Evolutionary conservation across 2,329 filamentous ascomycete genomes (phyloP), one percentile per base, ranked within the genome.

Genomic region (Arachnopeziza araneosa): DNA sequence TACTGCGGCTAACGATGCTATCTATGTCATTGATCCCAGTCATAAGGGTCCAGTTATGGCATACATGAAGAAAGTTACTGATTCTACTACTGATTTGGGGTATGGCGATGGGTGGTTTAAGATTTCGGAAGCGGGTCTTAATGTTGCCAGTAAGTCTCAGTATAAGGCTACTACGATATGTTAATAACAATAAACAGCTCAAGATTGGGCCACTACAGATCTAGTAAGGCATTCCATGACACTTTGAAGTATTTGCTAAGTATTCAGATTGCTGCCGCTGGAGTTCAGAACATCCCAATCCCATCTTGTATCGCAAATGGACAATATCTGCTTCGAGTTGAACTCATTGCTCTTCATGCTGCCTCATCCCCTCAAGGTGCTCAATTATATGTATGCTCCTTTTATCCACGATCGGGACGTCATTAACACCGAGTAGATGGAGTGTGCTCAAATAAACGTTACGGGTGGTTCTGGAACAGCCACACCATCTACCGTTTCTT

Each of bases 311-410:
- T 86, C 56, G 77, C 77, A 48, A 71, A 80, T 6, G 84, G 84
- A 23, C 78, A 84, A 67, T 86, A 86, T 69, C 79, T 86, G 59
- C 76, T 85, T 14, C 79, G 83, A 21, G 80, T 83, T 58, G 83
- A 86, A 75, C 77, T 82, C 57, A 79, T 88, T 56, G 85, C 81
- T 26, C 82, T 88, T 56, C 85, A 88, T 75, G 73, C 12, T 75
- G 72, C 58, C 76, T 74, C 56, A 72, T 73, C 19, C 5, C 19
- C 58, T 1, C 52, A 30, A 10, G 78, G 78, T 2, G 78, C 79
- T 7, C 79, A 82, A 69, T 78, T 83, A 66, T 80, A 81, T 73
- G 77, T 78, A 76, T 17, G 36, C 17, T 14, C 36, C 76, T 78
- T 70, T 82, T 79, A 65, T 78, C 76, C 0, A 78, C 80, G 62